A percentile compares a stretch with the other conserved stretches of the same genome.
phyloP scores from a whole-genome alignment of 257 asterid species.

The Primulina tabacum region DNA sequence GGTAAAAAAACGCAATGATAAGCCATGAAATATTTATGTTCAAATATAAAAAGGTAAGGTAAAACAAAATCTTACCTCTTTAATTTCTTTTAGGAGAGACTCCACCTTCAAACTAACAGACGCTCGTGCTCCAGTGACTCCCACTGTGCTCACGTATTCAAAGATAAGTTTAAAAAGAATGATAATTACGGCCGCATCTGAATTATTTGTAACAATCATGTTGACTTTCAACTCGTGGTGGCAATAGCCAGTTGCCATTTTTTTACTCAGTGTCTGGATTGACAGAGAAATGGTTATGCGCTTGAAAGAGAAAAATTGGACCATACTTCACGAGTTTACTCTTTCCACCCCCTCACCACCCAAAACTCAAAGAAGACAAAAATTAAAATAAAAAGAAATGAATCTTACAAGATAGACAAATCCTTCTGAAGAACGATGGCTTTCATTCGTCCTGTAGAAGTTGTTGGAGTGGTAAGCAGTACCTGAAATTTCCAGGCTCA shows the following conservation, averaged over 20 bases:
- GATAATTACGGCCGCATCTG: too few species aligned
- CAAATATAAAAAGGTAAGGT: slow-evolving; percentile 5
- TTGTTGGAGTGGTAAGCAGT: slow-evolving; percentile 84
- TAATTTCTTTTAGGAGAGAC: slow-evolving; percentile 64
- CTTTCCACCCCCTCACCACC: neutral
- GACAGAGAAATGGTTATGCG: neutral
- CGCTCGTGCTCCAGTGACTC: slow-evolving; percentile 88
- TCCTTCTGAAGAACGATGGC: slow-evolving; percentile 78
- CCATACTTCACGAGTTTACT: neutral
- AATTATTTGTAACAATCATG: too few species aligned
- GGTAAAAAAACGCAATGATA: neutral
- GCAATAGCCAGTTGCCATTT: neutral
- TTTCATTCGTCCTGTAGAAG: slow-evolving; percentile 71
- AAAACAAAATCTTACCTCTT: slow-evolving; percentile 51
- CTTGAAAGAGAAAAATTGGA: slow-evolving; percentile 1
- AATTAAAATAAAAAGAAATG: slow-evolving; percentile 1
- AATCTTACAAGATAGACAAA: slow-evolving; percentile 79
- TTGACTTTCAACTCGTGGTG: neutral
- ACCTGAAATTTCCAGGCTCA: slow-evolving; percentile 44
- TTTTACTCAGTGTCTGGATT: neutral
- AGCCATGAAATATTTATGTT: neutral
- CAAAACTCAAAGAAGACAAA: neutral
- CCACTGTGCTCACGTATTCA: slow-evolving; percentile 71
- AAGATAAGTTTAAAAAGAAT: neutral
- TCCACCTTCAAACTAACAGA: slow-evolving; percentile 66